Evolutionary conservation across 805 yeast species (phyloP), one percentile per base, ranked within the genome.

Genomic region (Vanderwaltozyma tropicalis): DNA sequence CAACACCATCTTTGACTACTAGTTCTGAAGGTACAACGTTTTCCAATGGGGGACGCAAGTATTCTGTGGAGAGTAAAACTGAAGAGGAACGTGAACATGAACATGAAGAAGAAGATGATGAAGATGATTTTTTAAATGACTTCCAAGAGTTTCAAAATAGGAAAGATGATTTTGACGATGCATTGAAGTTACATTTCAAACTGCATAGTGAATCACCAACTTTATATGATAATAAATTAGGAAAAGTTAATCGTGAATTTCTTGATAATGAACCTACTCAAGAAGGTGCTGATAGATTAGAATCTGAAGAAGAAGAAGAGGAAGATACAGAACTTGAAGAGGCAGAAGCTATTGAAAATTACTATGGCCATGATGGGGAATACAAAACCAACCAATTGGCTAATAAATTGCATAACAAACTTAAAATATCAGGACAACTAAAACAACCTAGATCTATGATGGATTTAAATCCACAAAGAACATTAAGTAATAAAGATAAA

Each of bases 361-460:
- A 24, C 16, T 17, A 24, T 19, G 16, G 17, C 24, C 9, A 13
- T 35, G 22, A 35, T 16, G 21, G 22, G 29, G 38, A 29, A 22
- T 13, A n/a, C n/a, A n/a, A n/a, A n/a, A n/a, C n/a, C n/a, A n/a
- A n/a, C n/a, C n/a, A 31, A 20, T 27, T 34, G 21, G 21, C 27
- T 4, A 7, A 34, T 11, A 7, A 6, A 14, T 28, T 34, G 14
- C 5, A 27, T 4, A 16, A 28, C 20, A 28, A 21, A 25, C 11
- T 24, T 4, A 18, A 18, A n/a, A n/a, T 34, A 11, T 17, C 28
- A 16, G 39, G 18, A 21, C 27, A 35, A 7, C 31, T 58, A 11
- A 49, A 50, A 32, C 60, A 58, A 31, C 61, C 59, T 2, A 49
- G 52, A 28, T 58, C 63, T 0, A 57, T 58, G 61, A 41, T 52